Evolutionary conservation across 768 basidiomycete species (phyloP).

Genomic region (Pleurotus salmoneostramineus): DNA sequence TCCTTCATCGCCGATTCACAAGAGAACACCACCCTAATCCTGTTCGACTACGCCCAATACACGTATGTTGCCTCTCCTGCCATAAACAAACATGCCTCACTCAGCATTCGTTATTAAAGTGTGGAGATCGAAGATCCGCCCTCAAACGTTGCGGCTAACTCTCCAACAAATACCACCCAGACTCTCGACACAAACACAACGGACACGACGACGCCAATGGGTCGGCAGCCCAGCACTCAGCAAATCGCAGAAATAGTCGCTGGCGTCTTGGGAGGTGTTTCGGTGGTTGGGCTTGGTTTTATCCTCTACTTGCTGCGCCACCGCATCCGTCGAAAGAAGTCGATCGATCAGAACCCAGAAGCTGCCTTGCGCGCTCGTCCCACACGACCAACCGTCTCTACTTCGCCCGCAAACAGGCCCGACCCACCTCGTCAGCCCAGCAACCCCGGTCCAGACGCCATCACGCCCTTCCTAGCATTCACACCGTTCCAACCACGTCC

Average conservation of each 20-base stretch:
- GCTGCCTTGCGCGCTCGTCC: background rate
- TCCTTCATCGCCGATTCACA: background rate
- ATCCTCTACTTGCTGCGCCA: constrained; percentile 4
- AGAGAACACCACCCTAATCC: background rate
- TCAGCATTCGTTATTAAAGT: background rate
- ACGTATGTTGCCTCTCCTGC: background rate
- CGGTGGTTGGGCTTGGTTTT: background rate
- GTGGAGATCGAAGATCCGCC: too few relatives aligned
- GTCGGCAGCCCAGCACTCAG: background rate
- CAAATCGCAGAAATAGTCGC: background rate
- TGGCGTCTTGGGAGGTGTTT: background rate
- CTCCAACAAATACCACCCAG: too few relatives aligned
- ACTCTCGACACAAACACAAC: too few relatives aligned
- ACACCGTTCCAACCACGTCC: background rate
- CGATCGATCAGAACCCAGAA: background rate
- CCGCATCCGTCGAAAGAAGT: background rate
- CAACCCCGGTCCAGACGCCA: background rate
- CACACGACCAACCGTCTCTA: background rate
- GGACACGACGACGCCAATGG: too few relatives aligned
- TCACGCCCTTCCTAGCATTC: background rate
- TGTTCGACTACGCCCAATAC: constrained; percentile 1
- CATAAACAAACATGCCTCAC: background rate
- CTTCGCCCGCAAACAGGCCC: background rate
- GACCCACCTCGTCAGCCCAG: background rate
- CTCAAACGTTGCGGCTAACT: too few relatives aligned